Evolutionary conservation across 2,329 filamentous ascomycete genomes (phyloP), one percentile per base, ranked within the genome.

Genomic region (Xylaria sp.): DNA sequence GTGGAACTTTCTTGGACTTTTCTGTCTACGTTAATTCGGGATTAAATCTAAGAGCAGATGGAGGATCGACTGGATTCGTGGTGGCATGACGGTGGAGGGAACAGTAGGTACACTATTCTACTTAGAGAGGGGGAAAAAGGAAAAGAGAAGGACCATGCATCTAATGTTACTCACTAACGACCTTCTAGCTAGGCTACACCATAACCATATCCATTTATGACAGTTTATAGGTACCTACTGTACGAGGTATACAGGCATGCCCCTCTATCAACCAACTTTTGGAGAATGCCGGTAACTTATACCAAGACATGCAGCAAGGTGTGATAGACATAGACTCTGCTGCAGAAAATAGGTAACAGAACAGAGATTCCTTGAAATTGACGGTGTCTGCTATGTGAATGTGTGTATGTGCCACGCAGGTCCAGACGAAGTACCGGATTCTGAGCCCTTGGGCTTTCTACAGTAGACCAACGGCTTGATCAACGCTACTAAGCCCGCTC

Each of bases 91-190:
- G 23, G 30, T 56, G 34, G 32, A 56, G 13, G 7, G n/a, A 7
- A n/a, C 15, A 23, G 13, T 32, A 23, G n/a, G n/a, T n/a, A n/a
- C n/a, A n/a, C n/a, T n/a, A n/a, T n/a, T n/a, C n/a, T n/a, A n/a
- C n/a, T n/a, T n/a, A 55, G 34, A 12, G 9, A 25, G 50, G 41
- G 15, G 39, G 10, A 41, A 32, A 60, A 67, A 6, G n/a, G 50
- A 57, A 15, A 57, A 18, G 32, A 25, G 56, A 67, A 67, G 56
- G 65, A 63, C 65, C 65, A 60, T 63, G 53, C 65, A 67, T 67
- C 30, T 63, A 9, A 59, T 66, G 34, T 56, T 57, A 56, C 63
- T 41, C 30, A 45, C 9, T 46, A 41, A 60, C 28, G 13, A 20
- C 10, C 18, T 48, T 60, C 12, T 10, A 23, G 59, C 30, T 61